Base-by-base conservation (phyloP, 2,329 filamentous ascomycete genomes). In the Botrytis aclada region DNA sequence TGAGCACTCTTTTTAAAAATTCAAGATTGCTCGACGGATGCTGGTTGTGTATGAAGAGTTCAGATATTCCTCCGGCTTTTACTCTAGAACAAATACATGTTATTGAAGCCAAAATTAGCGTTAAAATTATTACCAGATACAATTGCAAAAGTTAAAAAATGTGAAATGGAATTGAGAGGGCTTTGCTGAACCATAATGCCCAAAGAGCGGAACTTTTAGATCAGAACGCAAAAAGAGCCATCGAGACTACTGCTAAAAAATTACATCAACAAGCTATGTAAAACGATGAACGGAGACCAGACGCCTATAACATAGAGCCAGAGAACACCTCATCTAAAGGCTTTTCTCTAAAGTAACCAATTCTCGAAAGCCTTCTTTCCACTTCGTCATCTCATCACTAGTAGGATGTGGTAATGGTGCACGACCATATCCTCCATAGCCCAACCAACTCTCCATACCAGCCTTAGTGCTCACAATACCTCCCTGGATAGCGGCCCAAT, bases 401-500 rank as follows among this genome's bases (percentile, higher is more conserved):
- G 84, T 85, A 63, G 87, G 87, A 76, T 83, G 84, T 51, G 86
- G 86, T 69, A 88, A 82, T 41, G 87, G 86, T 74, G 82, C 84
- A 67, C 85, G 82, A 43, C 81, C 83, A 73, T 81, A 83, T 41
- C 85, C 80, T 86, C 90, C 91, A 77, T 93, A 93, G 12, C 88
- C 88, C 76, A 86, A 88, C 80, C 89, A 89, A 41, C 85, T 83
- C 80, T 89, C 83, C 79, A 93, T 80, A 1, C 85, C 90, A 63
- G 88, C 87, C 84, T 93, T 93, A 74, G 90, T 91, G 6, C 89
- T 89, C 43, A 92, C 86, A 76, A 93, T 88, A 1, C 90, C 91
- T 22, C 89, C 89, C 78, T 91, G 86, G 74, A 92, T 92, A 64
- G 89, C 89, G 0, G 86, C 86, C 90, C 90, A 93, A 81, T 93